Evolutionary conservation across 805 yeast species (phyloP), one percentile per base, ranked within the genome.

Genomic region (Teunomyces pallodes): DNA sequence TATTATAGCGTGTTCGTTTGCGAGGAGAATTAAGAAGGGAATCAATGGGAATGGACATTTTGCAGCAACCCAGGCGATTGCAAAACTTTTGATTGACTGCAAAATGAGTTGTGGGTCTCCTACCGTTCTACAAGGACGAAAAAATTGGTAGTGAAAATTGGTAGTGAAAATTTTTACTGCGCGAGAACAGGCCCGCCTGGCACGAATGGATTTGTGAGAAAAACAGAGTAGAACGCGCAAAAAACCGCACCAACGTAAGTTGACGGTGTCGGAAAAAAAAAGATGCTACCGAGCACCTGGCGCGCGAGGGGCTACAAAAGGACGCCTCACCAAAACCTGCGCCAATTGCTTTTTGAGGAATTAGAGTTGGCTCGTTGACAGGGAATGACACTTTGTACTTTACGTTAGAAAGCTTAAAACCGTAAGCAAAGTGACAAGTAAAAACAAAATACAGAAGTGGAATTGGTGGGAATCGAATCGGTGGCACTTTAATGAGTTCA

Each of bases 101-200:
- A 38, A 38, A 38, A 38, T 38, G 41, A 12, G 16, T 12, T 36
- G 39, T 24, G 12, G 41, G 41, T 38, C 41, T 38, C 41, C 41
- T 38, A 38, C 41, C 41, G 41, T 20, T 20, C 41, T 38, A 38
- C 29, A 38, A 38, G 41, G 41, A 38, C 41, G n/a, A 14, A 38
- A 17, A 9, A 20, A 12, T 36, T 16, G 35, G 35, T 16, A 16
- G 41, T 38, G 41, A 38, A 38, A 38, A 38, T 38, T 38, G 35
- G 35, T 16, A 16, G 41, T 38, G 41, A 38, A 38, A 38, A 38
- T 38, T 38, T 38, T 38, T 30, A 38, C 41, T 20, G 41, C 9
- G 41, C 17, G 41, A 38, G 14, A n/a, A 38, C 26, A n/a, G n/a
- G 26, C 27, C 39, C 10, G 39, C n/a, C 20, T 36, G 27, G 39